Conservation (phyloP, 225 moss, liverwort and hornwort genomes). For the Antitrichia curtipendula region DNA sequence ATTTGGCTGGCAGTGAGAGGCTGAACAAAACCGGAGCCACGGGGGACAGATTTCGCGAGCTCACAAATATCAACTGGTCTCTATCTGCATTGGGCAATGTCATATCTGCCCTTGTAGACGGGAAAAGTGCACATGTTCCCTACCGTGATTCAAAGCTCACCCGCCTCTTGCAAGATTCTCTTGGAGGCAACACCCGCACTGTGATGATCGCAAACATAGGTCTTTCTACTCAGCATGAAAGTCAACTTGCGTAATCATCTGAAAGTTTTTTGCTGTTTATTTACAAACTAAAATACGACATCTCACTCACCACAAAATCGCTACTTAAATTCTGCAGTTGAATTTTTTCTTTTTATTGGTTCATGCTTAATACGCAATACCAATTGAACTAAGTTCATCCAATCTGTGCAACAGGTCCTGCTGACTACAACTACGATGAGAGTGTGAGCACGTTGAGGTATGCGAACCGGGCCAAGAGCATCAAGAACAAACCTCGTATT, state of each 20-base stretch:
- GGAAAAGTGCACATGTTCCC: conserved; percentile 81
- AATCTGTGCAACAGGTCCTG: conserved; percentile 33
- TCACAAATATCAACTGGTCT: conserved; percentile 98
- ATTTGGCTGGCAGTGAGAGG: conserved; percentile 97
- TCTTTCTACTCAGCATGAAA: conserved; percentile 2
- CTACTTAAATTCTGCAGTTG: not conserved
- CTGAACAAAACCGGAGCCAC: conserved; percentile 99
- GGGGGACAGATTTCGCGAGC: conserved; percentile 86
- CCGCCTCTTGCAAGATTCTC: conserved; percentile 84
- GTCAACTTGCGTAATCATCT: not conserved
- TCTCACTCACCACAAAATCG: not conserved
- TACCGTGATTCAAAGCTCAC: conserved; percentile 97
- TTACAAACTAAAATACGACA: not conserved
- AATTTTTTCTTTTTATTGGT: not conserved
- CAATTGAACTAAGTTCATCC: not conserved
- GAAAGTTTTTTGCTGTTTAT: not conserved
- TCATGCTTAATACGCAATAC: not conserved
- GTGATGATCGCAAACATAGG: conserved; percentile 98
- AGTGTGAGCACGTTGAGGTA: conserved; percentile 91
- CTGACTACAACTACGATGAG: conserved; percentile 93
- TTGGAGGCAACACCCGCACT: conserved; percentile 91
- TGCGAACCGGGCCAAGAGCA: conserved; percentile 93
- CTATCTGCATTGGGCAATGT: conserved; percentile 94
- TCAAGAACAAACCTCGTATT: conserved; percentile 90
- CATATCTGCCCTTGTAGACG: conserved; percentile 92